A percentile compares a stretch with the other conserved stretches of the same genome.
Conservation (phyloP, 305 asterid species). For the Ruellia speciosa region DNA sequence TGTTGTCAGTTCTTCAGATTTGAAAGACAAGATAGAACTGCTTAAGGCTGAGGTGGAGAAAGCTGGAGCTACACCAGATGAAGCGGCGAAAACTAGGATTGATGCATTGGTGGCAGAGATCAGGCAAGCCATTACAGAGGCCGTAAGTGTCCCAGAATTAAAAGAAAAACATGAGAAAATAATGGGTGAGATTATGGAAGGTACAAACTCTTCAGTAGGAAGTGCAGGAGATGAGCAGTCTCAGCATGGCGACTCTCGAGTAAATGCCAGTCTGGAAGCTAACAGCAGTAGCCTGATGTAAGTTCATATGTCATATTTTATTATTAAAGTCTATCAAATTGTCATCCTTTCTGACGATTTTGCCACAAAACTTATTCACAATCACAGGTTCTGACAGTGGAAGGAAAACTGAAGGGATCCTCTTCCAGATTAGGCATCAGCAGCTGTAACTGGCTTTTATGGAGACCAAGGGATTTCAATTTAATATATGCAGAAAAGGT, state of each 20-base stretch:
- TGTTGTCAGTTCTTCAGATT: slow-evolving; percentile 39
- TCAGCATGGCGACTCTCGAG: slow-evolving; percentile 19
- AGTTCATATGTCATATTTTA: slow-evolving; percentile 17
- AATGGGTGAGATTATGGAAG: slow-evolving; percentile 39
- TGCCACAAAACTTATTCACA: too few species aligned
- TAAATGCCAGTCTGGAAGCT: slow-evolving; percentile 29
- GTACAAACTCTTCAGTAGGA: slow-evolving; percentile 31
- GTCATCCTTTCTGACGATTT: not conserved
- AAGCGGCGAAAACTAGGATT: slow-evolving; percentile 44
- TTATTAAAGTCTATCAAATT: slow-evolving; percentile 1
- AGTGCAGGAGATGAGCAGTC: slow-evolving; percentile 15
- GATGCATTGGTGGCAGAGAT: slow-evolving; percentile 45
- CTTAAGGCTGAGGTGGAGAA: slow-evolving; percentile 46
- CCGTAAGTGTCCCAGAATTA: slow-evolving; percentile 35
- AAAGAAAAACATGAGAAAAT: slow-evolving; percentile 45
- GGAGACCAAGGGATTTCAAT: not conserved
- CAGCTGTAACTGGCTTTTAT: not conserved
- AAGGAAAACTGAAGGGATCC: not conserved
- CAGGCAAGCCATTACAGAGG: slow-evolving; percentile 44
- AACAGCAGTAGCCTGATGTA: slow-evolving; percentile 30
- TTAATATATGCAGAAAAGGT: not conserved
- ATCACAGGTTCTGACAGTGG: too few species aligned
- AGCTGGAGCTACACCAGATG: slow-evolving; percentile 41
- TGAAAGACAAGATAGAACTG: slow-evolving; percentile 60
- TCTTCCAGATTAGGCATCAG: not conserved